Evolutionary conservation across 129 eudicot species (phyloP).

Genomic region (Helichrysum umbraculigerum): DNA sequence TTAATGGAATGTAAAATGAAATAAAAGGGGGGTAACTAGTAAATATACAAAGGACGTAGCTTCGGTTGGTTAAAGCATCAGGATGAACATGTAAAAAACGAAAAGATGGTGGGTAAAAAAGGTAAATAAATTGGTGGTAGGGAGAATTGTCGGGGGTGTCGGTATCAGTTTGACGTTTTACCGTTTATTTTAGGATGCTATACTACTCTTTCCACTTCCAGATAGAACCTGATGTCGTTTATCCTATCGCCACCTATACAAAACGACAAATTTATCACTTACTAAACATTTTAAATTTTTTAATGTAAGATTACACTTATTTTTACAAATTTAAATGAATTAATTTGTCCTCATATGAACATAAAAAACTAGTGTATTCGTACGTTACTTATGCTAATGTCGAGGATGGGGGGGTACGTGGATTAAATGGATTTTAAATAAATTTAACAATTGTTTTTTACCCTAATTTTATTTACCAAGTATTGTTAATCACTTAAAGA

Average conservation of each 20-base stretch:
- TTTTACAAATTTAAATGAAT: neutral
- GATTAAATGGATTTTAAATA: no score
- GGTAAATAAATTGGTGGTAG: constrained; percentile 18
- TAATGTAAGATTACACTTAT: no score
- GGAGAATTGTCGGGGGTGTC: constrained; percentile 30
- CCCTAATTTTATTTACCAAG: no score
- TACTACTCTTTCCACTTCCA: constrained; percentile 13
- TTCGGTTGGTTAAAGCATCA: constrained; percentile 3
- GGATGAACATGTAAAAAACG: neutral
- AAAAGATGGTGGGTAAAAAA: constrained; percentile 8
- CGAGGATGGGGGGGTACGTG: neutral
- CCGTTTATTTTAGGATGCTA: constrained; percentile 1
- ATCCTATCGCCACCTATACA: neutral
- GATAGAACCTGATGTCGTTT: neutral
- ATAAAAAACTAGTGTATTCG: neutral
- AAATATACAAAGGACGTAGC: neutral
- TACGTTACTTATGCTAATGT: neutral
- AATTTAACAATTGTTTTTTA: no score
- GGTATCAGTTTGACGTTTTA: constrained; percentile 24
- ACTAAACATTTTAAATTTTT: no score
- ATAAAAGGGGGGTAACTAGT: neutral
- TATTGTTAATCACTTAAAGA: no score
- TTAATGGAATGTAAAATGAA: neutral
- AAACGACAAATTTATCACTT: constrained; percentile 13
- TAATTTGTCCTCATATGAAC: constrained; percentile 15